phyloP scores from a whole-genome alignment of 352 stramenopile genomes.

The Hyaloperonospora arabidopsidis region DNA sequence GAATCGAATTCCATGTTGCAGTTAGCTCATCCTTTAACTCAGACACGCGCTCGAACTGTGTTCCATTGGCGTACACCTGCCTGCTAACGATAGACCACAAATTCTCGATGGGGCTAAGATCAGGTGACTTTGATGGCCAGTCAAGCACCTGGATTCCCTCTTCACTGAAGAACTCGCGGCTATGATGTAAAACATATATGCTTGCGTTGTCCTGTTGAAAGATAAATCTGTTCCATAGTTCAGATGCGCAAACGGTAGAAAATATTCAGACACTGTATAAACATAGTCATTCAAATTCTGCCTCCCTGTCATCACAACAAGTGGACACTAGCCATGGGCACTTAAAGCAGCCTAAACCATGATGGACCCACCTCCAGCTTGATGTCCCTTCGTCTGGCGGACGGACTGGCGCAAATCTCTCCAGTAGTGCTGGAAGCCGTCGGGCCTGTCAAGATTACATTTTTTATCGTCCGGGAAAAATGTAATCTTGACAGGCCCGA shows the following conservation, averaged over 20 bases:
- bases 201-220: slow-evolving; percentile 28
- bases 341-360: slow-evolving; percentile 27
- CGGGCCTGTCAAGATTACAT: slow-evolving; percentile 33
- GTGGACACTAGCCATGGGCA: neutral
- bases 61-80: slow-evolving; percentile 12
- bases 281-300: slow-evolving; percentile 24
- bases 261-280: slow-evolving; percentile 21
- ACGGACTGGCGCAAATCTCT: slow-evolving; percentile 7
- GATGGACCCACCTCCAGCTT: slow-evolving; percentile 16
- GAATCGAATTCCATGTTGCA: neutral
- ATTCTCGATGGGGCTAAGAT: slow-evolving; percentile 22
- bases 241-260: slow-evolving; percentile 20
- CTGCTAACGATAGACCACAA: slow-evolving; percentile 13
- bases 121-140: slow-evolving; percentile 13
- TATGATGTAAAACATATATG: slow-evolving; percentile 13
- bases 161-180: slow-evolving; percentile 12
- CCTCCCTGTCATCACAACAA: slow-evolving; percentile 14
- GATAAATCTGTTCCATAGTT: slow-evolving; percentile 19
- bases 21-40: neutral
- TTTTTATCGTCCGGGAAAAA: slow-evolving; percentile 42
- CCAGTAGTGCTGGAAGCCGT: slow-evolving; percentile 31
- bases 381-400: slow-evolving; percentile 6
- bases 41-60: neutral
- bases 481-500: too few species aligned
- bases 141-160: slow-evolving; percentile 3